Conservation (phyloP, 1,284 basidiomycete species). For the Entoloma clypeatum region DNA sequence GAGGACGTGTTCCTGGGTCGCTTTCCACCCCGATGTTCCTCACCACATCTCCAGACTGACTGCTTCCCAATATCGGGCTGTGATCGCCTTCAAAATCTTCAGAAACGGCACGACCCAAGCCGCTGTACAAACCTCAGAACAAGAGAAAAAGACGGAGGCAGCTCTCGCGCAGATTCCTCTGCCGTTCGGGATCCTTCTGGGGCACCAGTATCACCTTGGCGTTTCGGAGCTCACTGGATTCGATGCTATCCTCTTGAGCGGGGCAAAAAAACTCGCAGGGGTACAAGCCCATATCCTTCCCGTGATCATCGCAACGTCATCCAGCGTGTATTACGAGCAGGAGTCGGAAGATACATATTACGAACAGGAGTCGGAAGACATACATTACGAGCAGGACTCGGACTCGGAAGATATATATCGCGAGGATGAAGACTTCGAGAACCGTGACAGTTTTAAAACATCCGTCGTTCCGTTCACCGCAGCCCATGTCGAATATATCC, state of each 20-base stretch:
- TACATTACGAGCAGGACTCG: too few relatives aligned
- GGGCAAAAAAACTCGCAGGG: slow-evolving; percentile 9
- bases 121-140: slow-evolving; percentile 1
- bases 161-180: slow-evolving; percentile 14
- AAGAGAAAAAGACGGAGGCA: slow-evolving; percentile 3
- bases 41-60: slow-evolving; percentile 24
- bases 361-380: too few relatives aligned
- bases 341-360: too few relatives aligned
- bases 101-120: slow-evolving; percentile 9
- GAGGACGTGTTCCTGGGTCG: slow-evolving; percentile 25
- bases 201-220: slow-evolving; percentile 26
- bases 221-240: slow-evolving; percentile 23
- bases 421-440: slow-evolving; percentile 3
- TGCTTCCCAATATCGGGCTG: slow-evolving; percentile 23
- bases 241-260: slow-evolving; percentile 23
- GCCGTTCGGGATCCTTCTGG: slow-evolving; percentile 28
- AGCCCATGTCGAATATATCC: slow-evolving; percentile 23
- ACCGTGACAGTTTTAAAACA: slow-evolving; percentile 4
- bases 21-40: slow-evolving; percentile 37
- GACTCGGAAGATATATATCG: too few relatives aligned
- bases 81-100: slow-evolving; percentile 33
- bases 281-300: slow-evolving; percentile 25
- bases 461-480: slow-evolving; percentile 25
- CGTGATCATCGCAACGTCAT: slow-evolving; percentile 18
- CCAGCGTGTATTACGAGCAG: slow-evolving; percentile 6